Evolutionary conservation across 2,329 filamentous ascomycete species (phyloP), one percentile per base, ranked within the genome.

Genomic region (Emergomyces orientalis): DNA sequence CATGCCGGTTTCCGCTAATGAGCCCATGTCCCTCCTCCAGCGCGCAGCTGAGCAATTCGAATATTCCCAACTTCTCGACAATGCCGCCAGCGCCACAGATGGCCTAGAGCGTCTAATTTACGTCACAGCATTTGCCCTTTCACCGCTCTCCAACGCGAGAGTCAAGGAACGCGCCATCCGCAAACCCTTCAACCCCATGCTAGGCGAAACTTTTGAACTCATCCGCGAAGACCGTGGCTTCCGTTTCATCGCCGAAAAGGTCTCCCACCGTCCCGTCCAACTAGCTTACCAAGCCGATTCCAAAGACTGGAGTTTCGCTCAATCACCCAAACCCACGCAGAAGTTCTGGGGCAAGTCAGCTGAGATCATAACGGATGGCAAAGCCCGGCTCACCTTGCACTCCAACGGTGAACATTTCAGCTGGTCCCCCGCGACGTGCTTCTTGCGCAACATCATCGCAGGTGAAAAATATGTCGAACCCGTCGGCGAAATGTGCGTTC

Each of bases 261-360:
- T 99, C 8, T 89, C 86, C 19, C 94, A 99, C 74, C 88, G 94
- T 3, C 94, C 94, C 0, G 90, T 99, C 17, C 87, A 92, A 66
- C 85, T 97, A 71, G 94, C 94, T 6, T 93, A 92, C 79, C 92
- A 97, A 74, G 94, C 93, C 4, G 94, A 99, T 74, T 86, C 89
- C 47, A 83, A 86, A 47, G 80, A 84, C 63, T 99, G 94, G 94
- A 91, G 88, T 2, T 87, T 96, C 65, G 83, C 90, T 0, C 94
- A 97, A 73, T 90, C 88, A 4, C 90, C 94, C 0, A 87, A 89
- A 63, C 94, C 94, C 0, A 88, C 88, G 27, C 93, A 99, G 73
- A 97, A 97, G 73, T 99, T 99, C 79, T 97, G 94, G 94, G 94
- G 94, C 62, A 97, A 97, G 79, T 93, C 88, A 62, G 91, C 91